Percentiles rank a stretch among this genome's conserved stretches.
phyloP scores from a whole-genome alignment of 306 rosid species.

The Cucurbita ficifolia region DNA sequence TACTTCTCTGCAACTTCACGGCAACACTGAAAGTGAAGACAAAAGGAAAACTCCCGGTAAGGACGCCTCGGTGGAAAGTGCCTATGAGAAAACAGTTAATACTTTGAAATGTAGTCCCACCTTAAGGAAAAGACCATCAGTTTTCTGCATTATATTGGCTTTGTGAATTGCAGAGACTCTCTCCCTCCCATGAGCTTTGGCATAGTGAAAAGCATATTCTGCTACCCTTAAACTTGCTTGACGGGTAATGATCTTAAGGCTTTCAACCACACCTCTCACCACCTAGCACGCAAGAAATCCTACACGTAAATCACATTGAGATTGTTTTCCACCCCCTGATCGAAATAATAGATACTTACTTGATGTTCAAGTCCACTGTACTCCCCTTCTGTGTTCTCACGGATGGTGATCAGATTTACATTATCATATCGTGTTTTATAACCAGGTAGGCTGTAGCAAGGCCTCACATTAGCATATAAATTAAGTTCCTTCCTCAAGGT shows the following conservation, averaged over 20 bases:
- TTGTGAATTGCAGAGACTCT: slow-evolving; percentile 98
- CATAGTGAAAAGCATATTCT: slow-evolving; percentile 97
- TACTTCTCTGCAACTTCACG: slow-evolving; percentile 98
- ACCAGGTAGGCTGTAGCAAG: slow-evolving; percentile 90
- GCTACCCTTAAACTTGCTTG: slow-evolving; percentile 98
- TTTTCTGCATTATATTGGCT: slow-evolving; percentile 98
- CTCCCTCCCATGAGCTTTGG: slow-evolving; percentile 82
- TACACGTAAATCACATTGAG: slow-evolving; percentile 9
- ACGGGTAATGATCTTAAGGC: slow-evolving; percentile 95
- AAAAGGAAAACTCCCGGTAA: slow-evolving; percentile 8
- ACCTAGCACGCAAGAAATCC: slow-evolving; percentile 37
- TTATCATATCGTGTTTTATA: slow-evolving; percentile 86
- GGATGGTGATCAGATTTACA: slow-evolving; percentile 85
- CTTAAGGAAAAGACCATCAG: slow-evolving; percentile 87
- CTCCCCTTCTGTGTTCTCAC: slow-evolving; percentile 97
- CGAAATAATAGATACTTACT: slow-evolving; percentile 27
- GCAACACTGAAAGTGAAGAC: slow-evolving; percentile 53
- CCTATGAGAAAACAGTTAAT: neutral
- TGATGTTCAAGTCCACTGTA: slow-evolving; percentile 99
- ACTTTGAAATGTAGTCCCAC: slow-evolving; percentile 7
- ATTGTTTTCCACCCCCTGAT: neutral
- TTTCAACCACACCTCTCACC: slow-evolving; percentile 98
- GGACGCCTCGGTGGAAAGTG: neutral
- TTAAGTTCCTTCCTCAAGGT: slow-evolving; percentile 92
- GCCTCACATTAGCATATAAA: slow-evolving; percentile 92